Evolutionary conservation across 2,329 filamentous ascomycete species (phyloP).

Genomic region (Penicillium fuscoglaucum): DNA sequence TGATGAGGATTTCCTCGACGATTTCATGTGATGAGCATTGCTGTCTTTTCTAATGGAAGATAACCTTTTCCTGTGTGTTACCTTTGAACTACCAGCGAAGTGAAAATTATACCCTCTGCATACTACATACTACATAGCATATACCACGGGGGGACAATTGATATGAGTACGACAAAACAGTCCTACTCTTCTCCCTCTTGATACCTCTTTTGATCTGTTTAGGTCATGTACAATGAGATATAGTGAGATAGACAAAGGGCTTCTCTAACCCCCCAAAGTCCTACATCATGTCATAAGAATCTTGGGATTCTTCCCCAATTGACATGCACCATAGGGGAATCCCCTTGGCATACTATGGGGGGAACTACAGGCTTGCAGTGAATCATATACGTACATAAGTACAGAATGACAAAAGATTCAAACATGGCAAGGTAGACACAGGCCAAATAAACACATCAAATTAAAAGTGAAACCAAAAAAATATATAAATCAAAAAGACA

Average conservation of each 20-base stretch:
- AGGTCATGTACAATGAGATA: background rate
- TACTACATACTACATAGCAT: background rate
- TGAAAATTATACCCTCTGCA: conserved; percentile 10
- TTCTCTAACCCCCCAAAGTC: background rate
- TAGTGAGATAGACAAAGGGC: background rate
- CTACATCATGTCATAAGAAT: background rate
- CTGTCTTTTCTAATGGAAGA: background rate
- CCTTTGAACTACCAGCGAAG: background rate
- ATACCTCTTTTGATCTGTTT: background rate
- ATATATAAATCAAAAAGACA: background rate
- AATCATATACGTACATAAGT: background rate
- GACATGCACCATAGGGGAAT: background rate
- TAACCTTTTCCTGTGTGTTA: background rate
- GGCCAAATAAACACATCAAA: background rate
- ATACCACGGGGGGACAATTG: background rate
- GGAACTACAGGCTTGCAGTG: background rate
- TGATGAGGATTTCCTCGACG: conserved; percentile 71
- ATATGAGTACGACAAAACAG: background rate
- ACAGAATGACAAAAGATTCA: background rate
- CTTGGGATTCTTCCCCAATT: background rate
- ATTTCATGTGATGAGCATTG: conserved; percentile 73
- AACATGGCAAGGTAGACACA: background rate
- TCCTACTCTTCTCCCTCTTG: background rate
- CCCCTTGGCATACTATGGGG: background rate
- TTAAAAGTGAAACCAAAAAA: background rate